phyloP scores from a whole-genome alignment of 2,329 filamentous ascomycete genomes.

The Calycina herbarum region DNA sequence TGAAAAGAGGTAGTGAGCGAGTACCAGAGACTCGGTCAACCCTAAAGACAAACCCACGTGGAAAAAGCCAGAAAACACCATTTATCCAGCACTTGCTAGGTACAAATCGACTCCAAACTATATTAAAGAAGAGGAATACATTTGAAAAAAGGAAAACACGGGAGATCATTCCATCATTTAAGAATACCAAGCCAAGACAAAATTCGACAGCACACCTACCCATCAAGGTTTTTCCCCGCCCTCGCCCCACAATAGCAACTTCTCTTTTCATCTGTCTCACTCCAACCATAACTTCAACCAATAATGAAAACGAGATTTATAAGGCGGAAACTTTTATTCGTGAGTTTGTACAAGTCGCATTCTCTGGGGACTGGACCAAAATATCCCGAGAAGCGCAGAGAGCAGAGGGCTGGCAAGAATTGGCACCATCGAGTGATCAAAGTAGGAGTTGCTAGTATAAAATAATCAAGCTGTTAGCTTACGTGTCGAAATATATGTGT shows the following conservation, averaged over 20 bases:
- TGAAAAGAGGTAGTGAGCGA: background rate
- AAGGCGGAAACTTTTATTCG: background rate
- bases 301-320: background rate
- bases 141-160: background rate
- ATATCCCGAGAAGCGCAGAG: background rate
- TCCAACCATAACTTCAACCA: background rate
- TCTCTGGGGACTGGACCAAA: too few relatives aligned
- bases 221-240: background rate
- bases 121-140: background rate
- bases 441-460: too few relatives aligned
- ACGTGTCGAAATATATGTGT: too few relatives aligned
- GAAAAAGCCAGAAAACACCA: background rate
- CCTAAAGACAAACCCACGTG: background rate
- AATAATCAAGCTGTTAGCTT: too few relatives aligned
- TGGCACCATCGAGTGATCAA: too few relatives aligned
- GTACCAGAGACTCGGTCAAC: background rate
- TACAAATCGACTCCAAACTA: background rate
- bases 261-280: background rate
- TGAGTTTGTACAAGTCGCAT: background rate
- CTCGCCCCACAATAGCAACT: background rate
- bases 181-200: slow-evolving; percentile 1
- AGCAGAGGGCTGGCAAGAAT: background rate
- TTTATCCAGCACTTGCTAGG: background rate
- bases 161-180: background rate
- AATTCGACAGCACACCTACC: background rate